These are phyloP conservation scores for Phaeosphaeriaceae sp. DNA, from an alignment of 2,329 filamentous ascomycete genomes.

Conservation along the genomic window DNA sequence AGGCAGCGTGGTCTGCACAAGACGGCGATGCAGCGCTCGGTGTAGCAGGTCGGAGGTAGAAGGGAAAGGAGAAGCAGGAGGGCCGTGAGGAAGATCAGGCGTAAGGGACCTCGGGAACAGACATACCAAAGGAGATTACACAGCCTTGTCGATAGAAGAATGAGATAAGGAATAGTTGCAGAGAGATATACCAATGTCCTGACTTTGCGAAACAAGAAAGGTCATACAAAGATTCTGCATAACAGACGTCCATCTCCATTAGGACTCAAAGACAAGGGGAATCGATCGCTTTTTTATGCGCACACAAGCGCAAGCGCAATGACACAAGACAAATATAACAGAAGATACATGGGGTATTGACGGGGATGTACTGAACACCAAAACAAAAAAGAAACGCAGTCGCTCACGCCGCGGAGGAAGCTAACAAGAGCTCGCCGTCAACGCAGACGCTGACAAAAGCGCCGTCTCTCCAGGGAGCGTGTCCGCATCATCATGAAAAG, in stretches of 20 bases:
- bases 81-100: conserved; percentile 50
- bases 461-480: conserved; percentile 44
- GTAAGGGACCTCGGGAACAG: conserved; percentile 52
- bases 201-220: conserved; percentile 4
- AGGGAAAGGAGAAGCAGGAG: conserved; percentile 42
- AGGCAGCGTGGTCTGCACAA: conserved; percentile 24
- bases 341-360: conserved; percentile 22
- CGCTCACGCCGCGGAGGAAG: conserved; percentile 30
- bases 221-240: conserved; percentile 1
- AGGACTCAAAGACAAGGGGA: conserved; percentile 39
- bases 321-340: conserved; percentile 45
- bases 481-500: conserved; percentile 38
- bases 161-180: conserved; percentile 19
- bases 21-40: conserved; percentile 27
- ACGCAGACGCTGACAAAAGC: conserved; percentile 37
- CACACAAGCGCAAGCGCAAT: conserved; percentile 44
- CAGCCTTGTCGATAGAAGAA: conserved; percentile 32
- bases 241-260: conserved; percentile 13
- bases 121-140: conserved; percentile 50
- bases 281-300: conserved; percentile 40
- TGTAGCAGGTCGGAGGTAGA: conserved; percentile 18
- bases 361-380: conserved; percentile 30
- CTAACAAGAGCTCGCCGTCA: conserved; percentile 43
- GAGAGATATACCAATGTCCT: background rate
- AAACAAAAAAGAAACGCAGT: conserved; percentile 45